These are phyloP conservation scores for Wickerhamiella galacta DNA, from an alignment of 805 yeast species.

Conservation along the genomic window DNA sequence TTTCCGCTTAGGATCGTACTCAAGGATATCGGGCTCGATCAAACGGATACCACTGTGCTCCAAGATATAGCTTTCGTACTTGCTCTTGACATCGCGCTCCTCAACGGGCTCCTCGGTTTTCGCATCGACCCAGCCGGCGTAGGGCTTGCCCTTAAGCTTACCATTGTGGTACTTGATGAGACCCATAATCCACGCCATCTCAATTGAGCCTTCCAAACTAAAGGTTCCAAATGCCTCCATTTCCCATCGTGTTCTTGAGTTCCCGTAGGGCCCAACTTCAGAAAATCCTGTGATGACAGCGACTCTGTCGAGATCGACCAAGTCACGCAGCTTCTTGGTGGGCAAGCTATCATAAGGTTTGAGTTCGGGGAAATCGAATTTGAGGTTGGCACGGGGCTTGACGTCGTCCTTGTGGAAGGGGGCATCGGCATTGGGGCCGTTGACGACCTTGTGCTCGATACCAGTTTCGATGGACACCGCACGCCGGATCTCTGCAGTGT, in stretches of 20 bases:
- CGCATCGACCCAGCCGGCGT: slow-evolving; percentile 95
- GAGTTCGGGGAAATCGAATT: slow-evolving; percentile 81
- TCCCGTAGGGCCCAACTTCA: slow-evolving; percentile 99
- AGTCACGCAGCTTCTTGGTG: slow-evolving; percentile 55
- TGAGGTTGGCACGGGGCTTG: slow-evolving; percentile 90
- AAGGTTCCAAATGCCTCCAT: slow-evolving; percentile 94
- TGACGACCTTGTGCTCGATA: slow-evolving; percentile 68
- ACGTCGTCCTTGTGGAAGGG: slow-evolving; percentile 62
- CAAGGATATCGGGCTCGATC: slow-evolving; percentile 91
- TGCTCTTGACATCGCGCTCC: slow-evolving; percentile 81
- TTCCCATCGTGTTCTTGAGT: slow-evolving; percentile 98
- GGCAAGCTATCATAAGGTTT: slow-evolving; percentile 55
- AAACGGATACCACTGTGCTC: slow-evolving; percentile 94
- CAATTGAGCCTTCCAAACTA: slow-evolving; percentile 93
- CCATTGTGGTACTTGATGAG: slow-evolving; percentile 91
- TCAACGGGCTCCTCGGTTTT: slow-evolving; percentile 86
- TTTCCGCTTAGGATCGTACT: slow-evolving; percentile 90
- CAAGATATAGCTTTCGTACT: slow-evolving; percentile 76
- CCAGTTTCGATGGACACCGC: slow-evolving; percentile 92
- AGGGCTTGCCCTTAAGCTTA: slow-evolving; percentile 63
- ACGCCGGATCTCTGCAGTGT: slow-evolving; percentile 80
- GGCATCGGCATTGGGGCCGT: slow-evolving; percentile 77
- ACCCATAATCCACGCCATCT: slow-evolving; percentile 99
- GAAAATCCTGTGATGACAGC: slow-evolving; percentile 95
- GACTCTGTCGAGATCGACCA: slow-evolving; percentile 80